Conservation (phyloP, 148 eudicot species). For the Spergularia bocconei region DNA sequence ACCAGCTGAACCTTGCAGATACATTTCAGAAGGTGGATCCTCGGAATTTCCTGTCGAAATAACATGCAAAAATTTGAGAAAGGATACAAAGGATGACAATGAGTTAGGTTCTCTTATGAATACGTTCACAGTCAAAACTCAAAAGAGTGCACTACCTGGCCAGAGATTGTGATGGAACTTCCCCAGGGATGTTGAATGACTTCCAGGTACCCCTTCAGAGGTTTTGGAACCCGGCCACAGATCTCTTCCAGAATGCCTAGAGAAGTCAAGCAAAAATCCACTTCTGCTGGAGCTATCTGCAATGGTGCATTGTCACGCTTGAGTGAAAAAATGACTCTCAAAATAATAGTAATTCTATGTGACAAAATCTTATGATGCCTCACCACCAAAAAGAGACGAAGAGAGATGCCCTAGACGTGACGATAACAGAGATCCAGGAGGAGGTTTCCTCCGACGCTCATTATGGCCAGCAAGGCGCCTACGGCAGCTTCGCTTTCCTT, state of each 20-base stretch:
- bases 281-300: conserved; percentile 49
- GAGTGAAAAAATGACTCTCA: not conserved
- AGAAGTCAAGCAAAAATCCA: conserved; percentile 78
- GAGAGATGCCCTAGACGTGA: conserved; percentile 58
- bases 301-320: conserved; percentile 7
- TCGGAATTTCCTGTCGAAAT: conserved; percentile 38
- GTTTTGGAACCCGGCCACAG: conserved; percentile 47
- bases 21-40: conserved; percentile 37
- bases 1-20: conserved; percentile 44
- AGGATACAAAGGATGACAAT: not conserved
- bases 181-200: conserved; percentile 32
- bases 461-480: conserved; percentile 93
- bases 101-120: not conserved
- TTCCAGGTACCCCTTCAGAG: conserved; percentile 39
- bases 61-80: conserved; percentile 2
- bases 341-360: not conserved
- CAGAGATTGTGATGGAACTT: conserved; percentile 43
- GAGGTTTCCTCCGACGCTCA: conserved; percentile 94
- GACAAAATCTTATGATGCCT: conserved; percentile 7
- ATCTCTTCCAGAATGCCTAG: conserved; percentile 39
- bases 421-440: conserved; percentile 69
- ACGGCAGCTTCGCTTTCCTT: conserved; percentile 90
- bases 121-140: not conserved
- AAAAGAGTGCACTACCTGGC: conserved; percentile 33
- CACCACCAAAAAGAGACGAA: conserved; percentile 57